phyloP scores from a whole-genome alignment of 177 flowering plant species.

The Vitis hybrid region DNA sequence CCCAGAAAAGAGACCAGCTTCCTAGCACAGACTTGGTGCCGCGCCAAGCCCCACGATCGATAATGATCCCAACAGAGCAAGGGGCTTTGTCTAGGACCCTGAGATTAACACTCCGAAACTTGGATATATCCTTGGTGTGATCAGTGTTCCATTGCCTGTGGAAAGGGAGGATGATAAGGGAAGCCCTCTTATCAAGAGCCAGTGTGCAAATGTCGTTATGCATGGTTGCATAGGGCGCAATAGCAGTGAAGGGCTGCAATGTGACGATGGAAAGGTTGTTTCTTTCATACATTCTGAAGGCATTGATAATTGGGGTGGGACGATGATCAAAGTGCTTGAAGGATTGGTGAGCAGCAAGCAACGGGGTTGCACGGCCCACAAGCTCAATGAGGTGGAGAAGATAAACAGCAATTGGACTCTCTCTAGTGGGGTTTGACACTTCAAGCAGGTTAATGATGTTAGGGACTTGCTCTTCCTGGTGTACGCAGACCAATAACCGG shows the following conservation, averaged over 20 bases:
- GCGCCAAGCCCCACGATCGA: not conserved
- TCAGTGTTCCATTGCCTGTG: constrained; percentile 8
- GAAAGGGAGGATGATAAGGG: constrained; percentile 29
- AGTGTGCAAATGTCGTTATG: constrained; percentile 33
- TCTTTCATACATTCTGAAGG: constrained; percentile 9
- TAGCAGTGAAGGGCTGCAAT: constrained; percentile 18
- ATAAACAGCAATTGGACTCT: not conserved
- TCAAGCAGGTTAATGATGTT: constrained; percentile 10
- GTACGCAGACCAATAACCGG: constrained; percentile 3
- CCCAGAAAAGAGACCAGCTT: not conserved
- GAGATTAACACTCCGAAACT: too few species aligned
- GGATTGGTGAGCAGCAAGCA: constrained; percentile 15
- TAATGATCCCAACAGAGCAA: constrained; percentile 20
- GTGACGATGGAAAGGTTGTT: constrained; percentile 1
- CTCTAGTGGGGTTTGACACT: not conserved
- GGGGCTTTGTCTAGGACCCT: constrained; percentile 11
- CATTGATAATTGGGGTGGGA: constrained; percentile 14
- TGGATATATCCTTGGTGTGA: too few species aligned
- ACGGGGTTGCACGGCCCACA: not conserved
- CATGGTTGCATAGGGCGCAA: constrained; percentile 26
- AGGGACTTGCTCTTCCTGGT: constrained; percentile 5
- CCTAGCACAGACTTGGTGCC: too few species aligned
- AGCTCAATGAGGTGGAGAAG: constrained; percentile 6
- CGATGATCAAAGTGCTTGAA: not conserved
- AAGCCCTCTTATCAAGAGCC: constrained; percentile 21